A percentile compares a stretch with the other conserved stretches of the same genome.
These are phyloP conservation scores for Neofusicoccum umdonicola DNA, from an alignment of 2,329 filamentous ascomycete genomes.

Conservation along the genomic window DNA sequence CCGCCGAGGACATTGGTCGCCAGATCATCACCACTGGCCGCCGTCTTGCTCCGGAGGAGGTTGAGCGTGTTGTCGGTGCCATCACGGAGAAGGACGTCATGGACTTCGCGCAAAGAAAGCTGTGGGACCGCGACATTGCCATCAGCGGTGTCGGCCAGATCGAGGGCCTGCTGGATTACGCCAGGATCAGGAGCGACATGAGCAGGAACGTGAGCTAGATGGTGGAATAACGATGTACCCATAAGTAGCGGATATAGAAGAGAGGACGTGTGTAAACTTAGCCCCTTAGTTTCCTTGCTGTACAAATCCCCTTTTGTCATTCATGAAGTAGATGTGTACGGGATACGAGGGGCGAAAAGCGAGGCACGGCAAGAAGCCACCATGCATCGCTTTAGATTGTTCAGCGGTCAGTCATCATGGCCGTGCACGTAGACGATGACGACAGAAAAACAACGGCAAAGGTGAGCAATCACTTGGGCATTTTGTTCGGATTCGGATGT, in stretches of 20 bases:
- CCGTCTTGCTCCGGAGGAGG: constrained; percentile 85
- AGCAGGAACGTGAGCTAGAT: constrained; percentile 57
- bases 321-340: constrained; percentile 4
- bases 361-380: background rate
- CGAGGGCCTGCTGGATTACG: constrained; percentile 78
- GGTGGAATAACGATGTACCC: constrained; percentile 1
- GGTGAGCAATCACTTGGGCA: background rate
- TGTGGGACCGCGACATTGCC: constrained; percentile 97
- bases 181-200: constrained; percentile 79
- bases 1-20: constrained; percentile 97
- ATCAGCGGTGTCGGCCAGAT: constrained; percentile 90
- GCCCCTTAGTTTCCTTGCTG: constrained; percentile 19
- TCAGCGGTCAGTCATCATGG: background rate
- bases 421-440: background rate
- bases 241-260: constrained; percentile 14
- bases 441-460: too few relatives aligned
- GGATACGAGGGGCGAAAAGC: background rate
- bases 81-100: constrained; percentile 97
- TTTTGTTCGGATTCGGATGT: background rate
- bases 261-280: constrained; percentile 18
- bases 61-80: constrained; percentile 83
- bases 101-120: constrained; percentile 88
- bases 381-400: background rate
- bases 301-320: constrained; percentile 15
- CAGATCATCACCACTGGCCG: constrained; percentile 97